Conservation (phyloP, 257 asterid genomes). For the Linaria vulgaris region DNA sequence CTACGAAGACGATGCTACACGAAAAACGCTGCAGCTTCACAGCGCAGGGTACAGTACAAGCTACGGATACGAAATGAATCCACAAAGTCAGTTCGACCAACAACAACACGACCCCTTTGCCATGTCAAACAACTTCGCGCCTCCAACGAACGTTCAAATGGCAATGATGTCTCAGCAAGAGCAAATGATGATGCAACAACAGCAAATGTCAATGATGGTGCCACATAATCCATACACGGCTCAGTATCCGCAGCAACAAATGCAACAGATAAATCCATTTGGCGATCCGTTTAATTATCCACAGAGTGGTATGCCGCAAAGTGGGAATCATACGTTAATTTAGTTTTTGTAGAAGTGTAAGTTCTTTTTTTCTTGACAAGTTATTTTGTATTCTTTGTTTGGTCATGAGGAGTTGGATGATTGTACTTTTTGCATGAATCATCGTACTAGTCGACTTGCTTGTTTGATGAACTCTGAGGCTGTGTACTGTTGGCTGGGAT, state of each 20-base stretch:
- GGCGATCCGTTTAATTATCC: slow-evolving; percentile 60
- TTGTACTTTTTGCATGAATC: neutral
- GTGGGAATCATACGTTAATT: slow-evolving; percentile 52
- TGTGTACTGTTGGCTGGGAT: too few species aligned
- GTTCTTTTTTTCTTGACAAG: neutral
- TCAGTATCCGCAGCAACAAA: slow-evolving; percentile 38
- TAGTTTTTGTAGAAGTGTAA: slow-evolving; percentile 31
- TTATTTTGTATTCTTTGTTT: slow-evolving; percentile 5
- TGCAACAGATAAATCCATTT: slow-evolving; percentile 60
- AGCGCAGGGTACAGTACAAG: slow-evolving; percentile 60
- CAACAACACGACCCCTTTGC: slow-evolving; percentile 55
- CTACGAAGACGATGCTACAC: slow-evolving; percentile 67
- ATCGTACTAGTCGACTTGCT: neutral
- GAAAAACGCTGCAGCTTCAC: slow-evolving; percentile 61
- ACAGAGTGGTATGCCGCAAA: slow-evolving; percentile 40
- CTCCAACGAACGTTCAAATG: slow-evolving; percentile 66
- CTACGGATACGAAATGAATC: slow-evolving; percentile 35
- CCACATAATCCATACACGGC: slow-evolving; percentile 33
- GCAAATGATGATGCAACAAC: slow-evolving; percentile 39
- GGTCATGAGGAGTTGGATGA: neutral
- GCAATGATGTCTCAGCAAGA: slow-evolving; percentile 65
- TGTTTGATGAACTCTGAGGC: too few species aligned
- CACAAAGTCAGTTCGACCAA: slow-evolving; percentile 36
- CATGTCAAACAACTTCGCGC: slow-evolving; percentile 50
- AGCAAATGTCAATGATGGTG: slow-evolving; percentile 27